Base-by-base conservation (phyloP, 129 eudicot species). In the Erigeron canadensis region DNA sequence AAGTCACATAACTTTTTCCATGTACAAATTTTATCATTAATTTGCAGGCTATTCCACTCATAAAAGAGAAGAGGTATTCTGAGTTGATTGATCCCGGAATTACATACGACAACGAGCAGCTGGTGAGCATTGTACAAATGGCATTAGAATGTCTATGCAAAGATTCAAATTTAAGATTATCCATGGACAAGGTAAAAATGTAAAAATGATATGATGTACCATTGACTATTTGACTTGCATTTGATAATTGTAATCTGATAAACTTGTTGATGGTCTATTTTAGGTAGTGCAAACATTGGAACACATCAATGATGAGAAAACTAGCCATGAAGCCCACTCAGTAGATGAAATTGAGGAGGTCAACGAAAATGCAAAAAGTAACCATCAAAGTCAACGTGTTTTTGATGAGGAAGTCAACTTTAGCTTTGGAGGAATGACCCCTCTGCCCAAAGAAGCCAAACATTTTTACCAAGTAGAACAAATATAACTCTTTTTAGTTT, bases 81-180 rank as follows among this genome's bases (percentile, higher is more conserved):
- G 82, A 83, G 74, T 22, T 83, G 77, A 69, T 83, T 68, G 84
- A 80, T 62, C 71, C 84, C 10, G 67, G 77, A 57, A 80, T 72
- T 10, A 71, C 59, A 8, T 77, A 70, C 1, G 48, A 77, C 46
- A 42, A 42, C 7, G 17, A 76, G 50, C 71, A 62, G 70, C 59
- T 80, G 50, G 51, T 8, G 44, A 41, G 48, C 15, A 62, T 67
- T 50, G 45, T 76, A 60, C 80, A 69, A 53, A 50, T 83, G 60
- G 67, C 77, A 9, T 74, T 72, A 57, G 69, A 73, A 10, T 83
- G 87, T 80, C 72, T 83, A 60, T 28, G 74, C 48, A 56, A 68
- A 43, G 81, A 80, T 76, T 72, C 84, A 8, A 76, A 53, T 28
- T 41, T 37, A 71, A 63, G 81, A 61, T 70, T 53, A 28, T 17